Conservation (phyloP, 306 rosid species). For the Prunus salicina region DNA sequence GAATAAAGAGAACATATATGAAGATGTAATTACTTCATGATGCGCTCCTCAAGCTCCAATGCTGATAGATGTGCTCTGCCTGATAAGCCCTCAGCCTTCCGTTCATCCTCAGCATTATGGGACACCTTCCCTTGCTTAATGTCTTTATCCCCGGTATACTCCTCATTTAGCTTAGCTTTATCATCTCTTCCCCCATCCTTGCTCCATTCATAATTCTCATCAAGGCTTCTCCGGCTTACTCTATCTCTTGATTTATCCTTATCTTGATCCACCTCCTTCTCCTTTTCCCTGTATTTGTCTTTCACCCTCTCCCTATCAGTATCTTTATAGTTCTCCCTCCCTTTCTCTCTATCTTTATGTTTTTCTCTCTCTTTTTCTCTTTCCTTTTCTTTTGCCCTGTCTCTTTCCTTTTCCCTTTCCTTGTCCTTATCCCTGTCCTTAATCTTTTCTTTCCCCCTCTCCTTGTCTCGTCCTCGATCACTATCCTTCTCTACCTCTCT, state of each 20-base stretch:
- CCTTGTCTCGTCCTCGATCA: slow-evolving; percentile 59
- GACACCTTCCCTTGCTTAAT: slow-evolving; percentile 41
- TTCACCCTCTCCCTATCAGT: slow-evolving; percentile 34
- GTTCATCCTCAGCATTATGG: slow-evolving; percentile 32
- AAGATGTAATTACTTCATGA: slow-evolving; percentile 50
- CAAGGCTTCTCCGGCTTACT: slow-evolving; percentile 42
- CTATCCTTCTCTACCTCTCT: slow-evolving; percentile 53
- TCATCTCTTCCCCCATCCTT: slow-evolving; percentile 44
- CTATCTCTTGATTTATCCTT: slow-evolving; percentile 62
- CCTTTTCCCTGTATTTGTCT: slow-evolving; percentile 53
- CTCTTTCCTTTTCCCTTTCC: slow-evolving; percentile 7
- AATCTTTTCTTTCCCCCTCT: slow-evolving; percentile 57
- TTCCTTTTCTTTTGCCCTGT: slow-evolving; percentile 17
- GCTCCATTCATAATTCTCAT: slow-evolving; percentile 47
- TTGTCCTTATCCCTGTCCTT: slow-evolving; percentile 54
- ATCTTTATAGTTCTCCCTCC: slow-evolving; percentile 19
- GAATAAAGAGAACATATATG: slow-evolving; percentile 4
- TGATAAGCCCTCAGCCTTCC: slow-evolving; percentile 31
- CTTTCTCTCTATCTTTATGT: slow-evolving; percentile 16
- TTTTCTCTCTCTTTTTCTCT: slow-evolving; percentile 24
- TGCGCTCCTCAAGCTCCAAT: slow-evolving; percentile 66
- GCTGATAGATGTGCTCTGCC: slow-evolving; percentile 32
- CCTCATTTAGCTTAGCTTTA: slow-evolving; percentile 38
- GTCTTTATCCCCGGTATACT: slow-evolving; percentile 50
- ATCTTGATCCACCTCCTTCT: slow-evolving; percentile 36